These are phyloP conservation scores for Colletotrichum sp. DNA, from an alignment of 2,329 filamentous ascomycete species.

Conservation along the genomic window DNA sequence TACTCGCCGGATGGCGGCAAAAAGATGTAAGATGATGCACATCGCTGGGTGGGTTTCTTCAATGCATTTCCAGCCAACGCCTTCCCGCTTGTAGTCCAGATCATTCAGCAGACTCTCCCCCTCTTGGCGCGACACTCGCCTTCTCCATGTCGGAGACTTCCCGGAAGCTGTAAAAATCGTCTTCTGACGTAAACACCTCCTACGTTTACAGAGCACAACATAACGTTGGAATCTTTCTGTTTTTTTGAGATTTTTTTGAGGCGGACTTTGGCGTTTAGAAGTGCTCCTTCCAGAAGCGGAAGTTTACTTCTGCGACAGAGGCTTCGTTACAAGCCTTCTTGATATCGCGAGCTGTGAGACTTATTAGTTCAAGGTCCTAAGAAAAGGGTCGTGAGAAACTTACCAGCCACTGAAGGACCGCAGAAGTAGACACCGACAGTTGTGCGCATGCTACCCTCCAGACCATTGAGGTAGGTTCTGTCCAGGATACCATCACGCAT, in stretches of 20 bases:
- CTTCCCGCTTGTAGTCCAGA: background rate
- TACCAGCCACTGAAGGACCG: slow-evolving; percentile 76
- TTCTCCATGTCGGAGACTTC: background rate
- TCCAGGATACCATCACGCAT: slow-evolving; percentile 91
- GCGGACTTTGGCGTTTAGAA: slow-evolving; percentile 49
- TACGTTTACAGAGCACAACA: background rate
- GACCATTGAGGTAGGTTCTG: slow-evolving; percentile 81
- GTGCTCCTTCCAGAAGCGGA: slow-evolving; percentile 99
- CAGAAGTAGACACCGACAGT: slow-evolving; percentile 98
- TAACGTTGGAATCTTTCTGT: background rate
- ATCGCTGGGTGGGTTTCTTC: slow-evolving; percentile 5
- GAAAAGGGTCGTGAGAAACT: slow-evolving; percentile 29
- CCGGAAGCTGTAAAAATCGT: slow-evolving; percentile 1
- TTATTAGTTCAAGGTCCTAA: slow-evolving; percentile 36
- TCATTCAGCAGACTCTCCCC: background rate
- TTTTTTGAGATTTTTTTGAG: background rate
- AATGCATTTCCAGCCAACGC: slow-evolving; percentile 21
- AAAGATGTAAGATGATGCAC: slow-evolving; percentile 17
- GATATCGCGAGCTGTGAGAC: slow-evolving; percentile 76
- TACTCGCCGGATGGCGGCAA: slow-evolving; percentile 4
- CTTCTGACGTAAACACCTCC: background rate
- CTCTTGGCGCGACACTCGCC: background rate
- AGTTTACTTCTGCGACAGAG: slow-evolving; percentile 80
- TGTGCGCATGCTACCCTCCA: slow-evolving; percentile 78
- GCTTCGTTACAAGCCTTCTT: slow-evolving; percentile 78